A percentile compares a stretch with the other conserved stretches of the same genome.
These are phyloP conservation scores for Gossypium sturtianum DNA, from an alignment of 345 rosid species.

Conservation along the genomic window DNA sequence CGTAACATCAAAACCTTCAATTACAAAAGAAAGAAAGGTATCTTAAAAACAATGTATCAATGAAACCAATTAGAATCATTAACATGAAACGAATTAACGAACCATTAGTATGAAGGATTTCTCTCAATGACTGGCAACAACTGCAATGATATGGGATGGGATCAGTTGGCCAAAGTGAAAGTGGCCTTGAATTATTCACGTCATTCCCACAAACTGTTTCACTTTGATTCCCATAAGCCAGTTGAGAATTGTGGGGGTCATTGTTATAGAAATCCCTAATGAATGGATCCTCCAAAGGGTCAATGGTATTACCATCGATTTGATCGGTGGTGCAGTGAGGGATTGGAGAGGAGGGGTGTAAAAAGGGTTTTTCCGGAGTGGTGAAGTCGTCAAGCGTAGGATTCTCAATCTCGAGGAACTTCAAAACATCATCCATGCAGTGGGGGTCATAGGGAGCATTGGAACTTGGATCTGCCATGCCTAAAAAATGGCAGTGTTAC, in stretches of 20 bases:
- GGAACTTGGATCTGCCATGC: neutral
- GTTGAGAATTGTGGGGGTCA: neutral
- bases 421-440: neutral
- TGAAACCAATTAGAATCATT: neutral
- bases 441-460: neutral
- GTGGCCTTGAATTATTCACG: neutral
- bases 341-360: neutral
- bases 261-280: slow-evolving; percentile 13
- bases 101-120: slow-evolving; percentile 51
- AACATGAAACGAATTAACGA: neutral
- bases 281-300: slow-evolving; percentile 25
- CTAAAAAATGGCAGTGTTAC: neutral
- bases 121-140: slow-evolving; percentile 45
- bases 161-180: slow-evolving; percentile 24
- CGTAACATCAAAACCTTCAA: slow-evolving; percentile 28
- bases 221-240: slow-evolving; percentile 1
- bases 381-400: neutral
- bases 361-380: neutral
- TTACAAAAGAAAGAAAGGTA: too few species aligned
- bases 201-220: neutral
- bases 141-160: slow-evolving; percentile 32
- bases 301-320: neutral
- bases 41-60: neutral
- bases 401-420: neutral
- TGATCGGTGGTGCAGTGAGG: neutral